Evolutionary conservation across 306 rosid species (phyloP).

Genomic region (Ormosia semicastrata): DNA sequence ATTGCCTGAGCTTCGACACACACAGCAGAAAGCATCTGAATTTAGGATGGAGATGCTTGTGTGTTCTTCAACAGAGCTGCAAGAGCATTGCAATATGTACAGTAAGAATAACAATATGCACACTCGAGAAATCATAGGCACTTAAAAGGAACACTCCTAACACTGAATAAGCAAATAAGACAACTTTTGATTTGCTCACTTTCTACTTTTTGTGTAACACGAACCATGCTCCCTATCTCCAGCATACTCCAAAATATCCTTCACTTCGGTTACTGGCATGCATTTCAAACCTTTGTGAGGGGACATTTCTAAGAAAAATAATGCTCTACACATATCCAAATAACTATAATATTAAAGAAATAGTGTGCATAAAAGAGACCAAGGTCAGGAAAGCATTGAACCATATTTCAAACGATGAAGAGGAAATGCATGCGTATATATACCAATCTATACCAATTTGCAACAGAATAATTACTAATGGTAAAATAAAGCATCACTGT

Average conservation of each 20-base stretch:
- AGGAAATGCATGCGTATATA: neutral
- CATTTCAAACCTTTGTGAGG: slow-evolving; percentile 30
- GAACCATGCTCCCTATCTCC: slow-evolving; percentile 44
- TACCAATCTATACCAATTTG: neutral
- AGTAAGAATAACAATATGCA: slow-evolving; percentile 15
- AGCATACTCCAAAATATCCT: slow-evolving; percentile 29
- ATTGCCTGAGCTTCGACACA: slow-evolving; percentile 57
- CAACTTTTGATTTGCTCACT: slow-evolving; percentile 39
- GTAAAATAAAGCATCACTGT: neutral
- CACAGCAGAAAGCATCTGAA: slow-evolving; percentile 60
- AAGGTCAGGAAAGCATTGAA: neutral
- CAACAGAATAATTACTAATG: neutral
- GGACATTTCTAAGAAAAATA: slow-evolving; percentile 16
- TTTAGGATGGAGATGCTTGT: slow-evolving; percentile 19
- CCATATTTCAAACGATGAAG: neutral
- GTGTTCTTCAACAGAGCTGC: slow-evolving; percentile 50
- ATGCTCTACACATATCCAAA: slow-evolving; percentile 34
- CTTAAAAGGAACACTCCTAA: slow-evolving; percentile 7
- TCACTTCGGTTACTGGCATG: slow-evolving; percentile 36
- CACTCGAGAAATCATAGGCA: neutral
- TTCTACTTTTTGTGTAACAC: slow-evolving; percentile 34
- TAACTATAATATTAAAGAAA: neutral
- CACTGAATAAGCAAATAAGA: slow-evolving; percentile 2
- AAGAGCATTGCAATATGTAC: slow-evolving; percentile 9
- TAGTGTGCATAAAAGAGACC: neutral